Base-by-base conservation (phyloP, 441 rosid species). In the Monsonia emarginata region DNA sequence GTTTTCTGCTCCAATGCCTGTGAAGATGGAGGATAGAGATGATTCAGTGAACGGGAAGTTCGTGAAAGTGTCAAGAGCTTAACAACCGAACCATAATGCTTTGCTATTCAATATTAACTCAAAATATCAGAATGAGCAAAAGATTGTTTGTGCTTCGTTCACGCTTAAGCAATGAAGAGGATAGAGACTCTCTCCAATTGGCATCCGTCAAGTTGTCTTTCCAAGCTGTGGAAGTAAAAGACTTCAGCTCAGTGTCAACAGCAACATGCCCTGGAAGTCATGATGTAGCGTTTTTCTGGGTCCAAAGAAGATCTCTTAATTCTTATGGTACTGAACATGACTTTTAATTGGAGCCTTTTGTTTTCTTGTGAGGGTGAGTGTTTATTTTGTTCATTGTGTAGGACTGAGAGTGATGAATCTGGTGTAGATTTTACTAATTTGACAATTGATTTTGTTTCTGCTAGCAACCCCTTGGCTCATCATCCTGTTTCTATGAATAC, bases 1-100 rank as follows among this genome's bases (percentile, higher is more conserved):
- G 76, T 81, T 82, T 67, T 81, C 90, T 73, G 87, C 98, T 60
- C 96, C 95, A 24, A 28, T 81, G 71, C 93, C 98, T 9, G 78
- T 81, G 66, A 89, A 85, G 82, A 92, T 88, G 95, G 96, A 92
- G 71, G 64, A 82, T 5, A 79, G 80, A 78, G 83, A 72, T 38
- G 83, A 72, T 65, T 72, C 76, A 62, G 71, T 60, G 74, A 85
- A 74, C 74, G 79, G 74, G 30, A 73, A 78, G 67, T 71, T 71
- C 25, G 72, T 76, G 69, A 80, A 79, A 69, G 59, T 24, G 2
- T 52, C 59, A 24, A 54, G 60, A 24, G 60, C 11, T 54, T 54
- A 54, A 24, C 24, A 48, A 18, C 11, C 22, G 19, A 48, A 48
- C 25, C 56, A 9, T 18, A 48, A 48, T 48, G 56, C 8, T 0